Conservation (phyloP, 192 early-diverging fungal species). For the Umbelopsis sp. region DNA sequence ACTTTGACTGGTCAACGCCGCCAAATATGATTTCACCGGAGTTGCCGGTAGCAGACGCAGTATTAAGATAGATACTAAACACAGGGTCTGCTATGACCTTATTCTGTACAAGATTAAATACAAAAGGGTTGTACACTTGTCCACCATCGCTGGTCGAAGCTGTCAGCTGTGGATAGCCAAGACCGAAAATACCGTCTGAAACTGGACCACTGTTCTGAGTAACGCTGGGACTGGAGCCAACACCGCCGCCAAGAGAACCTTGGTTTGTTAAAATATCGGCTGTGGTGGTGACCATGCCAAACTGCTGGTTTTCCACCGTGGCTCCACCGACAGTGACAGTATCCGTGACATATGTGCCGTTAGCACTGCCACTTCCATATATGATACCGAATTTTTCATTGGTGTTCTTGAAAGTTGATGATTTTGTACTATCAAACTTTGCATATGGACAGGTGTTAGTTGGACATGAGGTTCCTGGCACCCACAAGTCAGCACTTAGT, state of each 20-base stretch:
- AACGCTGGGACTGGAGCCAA: background rate
- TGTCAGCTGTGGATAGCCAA: slow-evolving; percentile 37
- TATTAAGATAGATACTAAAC: slow-evolving; percentile 36
- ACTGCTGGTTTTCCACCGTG: slow-evolving; percentile 28
- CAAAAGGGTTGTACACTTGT: slow-evolving; percentile 34
- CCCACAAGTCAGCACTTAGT: slow-evolving; percentile 46
- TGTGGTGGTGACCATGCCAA: slow-evolving; percentile 34
- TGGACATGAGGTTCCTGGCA: slow-evolving; percentile 31
- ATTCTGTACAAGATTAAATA: slow-evolving; percentile 32
- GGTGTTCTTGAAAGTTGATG: slow-evolving; percentile 28
- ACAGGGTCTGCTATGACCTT: slow-evolving; percentile 28
- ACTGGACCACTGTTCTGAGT: background rate
- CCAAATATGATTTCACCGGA: slow-evolving; percentile 56
- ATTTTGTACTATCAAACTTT: slow-evolving; percentile 26
- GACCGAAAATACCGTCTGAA: slow-evolving; percentile 39
- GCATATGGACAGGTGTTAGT: slow-evolving; percentile 23
- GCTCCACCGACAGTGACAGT: slow-evolving; percentile 29
- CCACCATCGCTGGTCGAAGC: slow-evolving; percentile 23
- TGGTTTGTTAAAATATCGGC: slow-evolving; percentile 27
- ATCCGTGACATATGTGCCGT: slow-evolving; percentile 37
- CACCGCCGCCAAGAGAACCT: background rate
- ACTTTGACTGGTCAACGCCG: slow-evolving; percentile 50
- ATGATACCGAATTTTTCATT: slow-evolving; percentile 26
- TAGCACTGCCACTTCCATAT: slow-evolving; percentile 41
- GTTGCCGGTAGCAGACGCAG: slow-evolving; percentile 20